Evolutionary conservation across 2,329 filamentous ascomycete genomes (phyloP).

Genomic region (Mycocentrospora acerina): DNA sequence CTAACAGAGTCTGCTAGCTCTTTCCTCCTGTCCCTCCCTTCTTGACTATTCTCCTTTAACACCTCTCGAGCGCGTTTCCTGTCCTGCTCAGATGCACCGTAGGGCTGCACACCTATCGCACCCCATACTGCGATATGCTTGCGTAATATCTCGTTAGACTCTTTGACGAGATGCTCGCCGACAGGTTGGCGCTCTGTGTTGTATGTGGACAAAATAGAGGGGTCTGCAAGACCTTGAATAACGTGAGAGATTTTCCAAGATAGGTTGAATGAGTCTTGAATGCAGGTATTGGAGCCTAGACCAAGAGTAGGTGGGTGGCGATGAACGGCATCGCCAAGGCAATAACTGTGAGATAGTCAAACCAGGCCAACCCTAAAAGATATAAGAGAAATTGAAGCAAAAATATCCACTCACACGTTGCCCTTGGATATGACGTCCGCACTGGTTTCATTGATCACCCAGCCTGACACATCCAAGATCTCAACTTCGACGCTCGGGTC

Average conservation of each 20-base stretch:
- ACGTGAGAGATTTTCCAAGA: constrained; percentile 43
- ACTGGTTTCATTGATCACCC: constrained; percentile 17
- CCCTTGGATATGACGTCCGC: constrained; percentile 15
- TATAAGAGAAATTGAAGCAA: too few relatives aligned
- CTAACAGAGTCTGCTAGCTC: constrained; percentile 46
- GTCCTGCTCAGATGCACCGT: constrained; percentile 1
- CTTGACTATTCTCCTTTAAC: not conserved
- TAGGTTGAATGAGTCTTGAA: constrained; percentile 43
- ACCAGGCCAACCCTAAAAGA: too few relatives aligned
- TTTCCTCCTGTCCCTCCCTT: constrained; percentile 7
- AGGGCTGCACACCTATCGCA: constrained; percentile 1
- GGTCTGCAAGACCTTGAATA: constrained; percentile 24
- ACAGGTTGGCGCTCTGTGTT: constrained; percentile 39
- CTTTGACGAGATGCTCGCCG: constrained; percentile 12
- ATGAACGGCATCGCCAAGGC: constrained; percentile 21
- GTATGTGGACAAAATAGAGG: constrained; percentile 31
- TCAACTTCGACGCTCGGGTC: constrained; percentile 11
- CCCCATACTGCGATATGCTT: constrained; percentile 4
- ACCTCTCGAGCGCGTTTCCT: not conserved
- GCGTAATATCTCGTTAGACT: constrained; percentile 14
- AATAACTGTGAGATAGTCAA: not conserved
- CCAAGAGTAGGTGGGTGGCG: constrained; percentile 27
- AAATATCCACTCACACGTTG: constrained; percentile 9
- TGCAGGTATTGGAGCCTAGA: constrained; percentile 29
- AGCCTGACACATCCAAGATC: constrained; percentile 11